phyloP scores from a whole-genome alignment of 345 rosid genomes.

The Moricandia arvensis region DNA sequence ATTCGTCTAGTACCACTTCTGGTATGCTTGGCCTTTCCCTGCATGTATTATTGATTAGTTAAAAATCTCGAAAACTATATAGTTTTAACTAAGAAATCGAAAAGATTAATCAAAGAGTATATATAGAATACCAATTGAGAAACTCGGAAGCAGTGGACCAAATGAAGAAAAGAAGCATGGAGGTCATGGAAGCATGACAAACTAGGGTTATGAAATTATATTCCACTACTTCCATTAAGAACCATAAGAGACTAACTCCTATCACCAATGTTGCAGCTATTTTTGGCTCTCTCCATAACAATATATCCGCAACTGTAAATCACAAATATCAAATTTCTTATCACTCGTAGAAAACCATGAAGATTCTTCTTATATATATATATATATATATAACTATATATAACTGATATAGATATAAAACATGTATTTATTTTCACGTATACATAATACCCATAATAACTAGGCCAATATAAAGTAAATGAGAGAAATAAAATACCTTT shows the following conservation, averaged over 20 bases:
- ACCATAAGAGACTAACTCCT: conserved; percentile 69
- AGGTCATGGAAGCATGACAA: conserved; percentile 63
- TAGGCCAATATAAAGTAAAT: background rate
- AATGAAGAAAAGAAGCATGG: conserved; percentile 71
- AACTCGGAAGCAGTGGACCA: conserved; percentile 59
- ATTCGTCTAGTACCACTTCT: conserved; percentile 37
- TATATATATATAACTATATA: too few relatives aligned
- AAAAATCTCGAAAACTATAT: background rate
- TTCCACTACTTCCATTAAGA: conserved; percentile 81
- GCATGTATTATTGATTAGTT: background rate
- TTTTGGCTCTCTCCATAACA: conserved; percentile 68
- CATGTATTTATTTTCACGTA: background rate
- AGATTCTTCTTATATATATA: background rate
- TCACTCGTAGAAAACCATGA: background rate
- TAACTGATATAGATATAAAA: background rate
- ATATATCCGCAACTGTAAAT: conserved; percentile 70
- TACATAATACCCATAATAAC: background rate
- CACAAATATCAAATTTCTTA: background rate
- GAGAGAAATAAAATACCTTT: conserved; percentile 42
- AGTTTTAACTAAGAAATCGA: background rate
- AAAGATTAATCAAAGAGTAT: background rate
- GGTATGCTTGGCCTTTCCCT: conserved; percentile 68
- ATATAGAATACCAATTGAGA: conserved; percentile 50
- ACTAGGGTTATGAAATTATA: conserved; percentile 78
- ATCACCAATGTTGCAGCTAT: conserved; percentile 51